Base-by-base conservation (phyloP, 805 yeast genomes). In the Lipomyces lipofer region DNA sequence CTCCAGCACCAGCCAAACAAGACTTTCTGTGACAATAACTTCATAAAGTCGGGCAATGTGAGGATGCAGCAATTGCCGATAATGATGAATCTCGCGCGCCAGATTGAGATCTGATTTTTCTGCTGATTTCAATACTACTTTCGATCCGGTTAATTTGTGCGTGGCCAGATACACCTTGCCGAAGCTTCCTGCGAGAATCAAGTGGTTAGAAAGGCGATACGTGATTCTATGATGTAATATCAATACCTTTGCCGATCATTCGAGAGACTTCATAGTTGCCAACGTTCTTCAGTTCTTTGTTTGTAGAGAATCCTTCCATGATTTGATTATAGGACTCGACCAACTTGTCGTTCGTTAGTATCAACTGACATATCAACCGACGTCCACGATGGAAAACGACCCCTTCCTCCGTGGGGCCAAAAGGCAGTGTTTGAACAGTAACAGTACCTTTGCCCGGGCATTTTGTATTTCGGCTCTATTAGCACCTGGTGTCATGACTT, bases 91-190 rank as follows among this genome's bases (percentile, higher is more conserved):
- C 64, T 92, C 99, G 51, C 97, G 74, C 35, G 91, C 95, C 21
- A 92, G 78, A 65, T 91, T 89, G 29, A 95, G 90, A 66, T 88
- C 95, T 44, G 79, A 80, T 54, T 84, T 82, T 12, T 76, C 73
- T 7, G 95, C 92, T 39, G 75, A 86, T 65, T 92, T 92, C 58
- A 94, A 71, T 15, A 94, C 98, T 2, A 66, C 87, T 66, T 80
- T 84, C n/a, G 82, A 75, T 51, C 83, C 82, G 9, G 96, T 79
- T 43, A 90, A 75, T 48, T 78, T 78, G 65, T 92, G 98, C 33
- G 75, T 75, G 1, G 97, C 98, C 28, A 92, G 72, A 67, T 85
- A 94, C 1, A 90, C 96, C 66, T 86, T 87, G 7, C 98, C 97
- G 76, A 90, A 92, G 9, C 94, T 64, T 22, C 73, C 72, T 63